Conservation (phyloP, 495 filamentous ascomycete species). For the Aspergillus egyptiacus region DNA sequence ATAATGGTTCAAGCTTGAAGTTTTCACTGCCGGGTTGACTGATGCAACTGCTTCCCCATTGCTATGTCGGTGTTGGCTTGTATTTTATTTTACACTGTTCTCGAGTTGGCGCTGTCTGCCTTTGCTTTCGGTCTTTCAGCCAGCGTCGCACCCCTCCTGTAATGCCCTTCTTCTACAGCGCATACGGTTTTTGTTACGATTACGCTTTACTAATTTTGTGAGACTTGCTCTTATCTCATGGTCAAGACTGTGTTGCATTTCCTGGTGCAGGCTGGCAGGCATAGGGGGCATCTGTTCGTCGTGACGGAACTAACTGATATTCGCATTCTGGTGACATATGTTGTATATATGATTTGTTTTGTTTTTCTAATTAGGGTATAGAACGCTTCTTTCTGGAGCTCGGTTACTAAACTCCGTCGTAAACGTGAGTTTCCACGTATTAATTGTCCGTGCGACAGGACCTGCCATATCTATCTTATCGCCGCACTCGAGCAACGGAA, state of each 20-base stretch:
- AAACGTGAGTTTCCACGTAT: too few relatives aligned
- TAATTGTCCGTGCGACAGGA: too few relatives aligned
- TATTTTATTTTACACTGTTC: slow-evolving; percentile 11
- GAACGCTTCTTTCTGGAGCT: slow-evolving; percentile 11
- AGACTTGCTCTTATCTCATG: slow-evolving; percentile 4
- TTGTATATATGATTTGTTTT: slow-evolving; percentile 19
- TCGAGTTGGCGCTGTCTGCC: not conserved
- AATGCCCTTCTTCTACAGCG: slow-evolving; percentile 5
- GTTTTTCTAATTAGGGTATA: slow-evolving; percentile 19
- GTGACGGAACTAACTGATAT: not conserved
- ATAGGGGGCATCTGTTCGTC: not conserved
- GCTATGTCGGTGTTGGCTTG: slow-evolving; percentile 28
- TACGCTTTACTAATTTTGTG: slow-evolving; percentile 21
- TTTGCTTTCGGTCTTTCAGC: slow-evolving; percentile 11
- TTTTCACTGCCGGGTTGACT: not conserved
- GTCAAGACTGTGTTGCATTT: not conserved
- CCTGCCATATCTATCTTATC: too few relatives aligned
- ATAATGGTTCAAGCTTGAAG: slow-evolving; percentile 29
- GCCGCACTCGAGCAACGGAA: too few relatives aligned
- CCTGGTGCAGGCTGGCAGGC: not conserved
- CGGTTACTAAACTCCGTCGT: too few relatives aligned
- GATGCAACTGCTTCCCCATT: slow-evolving; percentile 15
- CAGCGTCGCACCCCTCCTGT: not conserved
- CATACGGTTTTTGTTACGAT: slow-evolving; percentile 5
- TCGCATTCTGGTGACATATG: slow-evolving; percentile 5